These are phyloP conservation scores for Cenchrus purpureus DNA, from an alignment of 176 grass and related monocot species.

Conservation along the genomic window DNA sequence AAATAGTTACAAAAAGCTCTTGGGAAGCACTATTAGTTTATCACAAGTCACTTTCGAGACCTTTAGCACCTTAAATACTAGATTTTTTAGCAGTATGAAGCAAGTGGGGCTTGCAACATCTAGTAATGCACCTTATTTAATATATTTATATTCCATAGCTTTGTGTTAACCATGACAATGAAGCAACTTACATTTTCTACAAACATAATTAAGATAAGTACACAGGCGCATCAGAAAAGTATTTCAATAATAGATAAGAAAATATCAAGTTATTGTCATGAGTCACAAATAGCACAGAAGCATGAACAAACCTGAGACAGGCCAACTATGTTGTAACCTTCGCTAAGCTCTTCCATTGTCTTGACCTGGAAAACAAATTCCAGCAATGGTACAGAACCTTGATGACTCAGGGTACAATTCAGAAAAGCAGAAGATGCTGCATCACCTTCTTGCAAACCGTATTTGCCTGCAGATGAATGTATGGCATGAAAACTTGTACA, in stretches of 20 bases:
- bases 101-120: not conserved
- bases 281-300: slow-evolving; percentile 29
- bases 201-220: slow-evolving; percentile 1
- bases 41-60: not conserved
- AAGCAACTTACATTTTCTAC: not conserved
- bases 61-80: not conserved
- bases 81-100: not conserved
- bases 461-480: slow-evolving; percentile 61
- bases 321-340: slow-evolving; percentile 89
- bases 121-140: slow-evolving; percentile 10
- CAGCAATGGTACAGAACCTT: slow-evolving; percentile 40
- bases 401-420: slow-evolving; percentile 36
- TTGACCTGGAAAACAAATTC: slow-evolving; percentile 79
- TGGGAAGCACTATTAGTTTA: not conserved
- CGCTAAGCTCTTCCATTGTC: slow-evolving; percentile 74
- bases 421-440: slow-evolving; percentile 36
- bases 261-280: not conserved
- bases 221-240: not conserved
- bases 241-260: not conserved
- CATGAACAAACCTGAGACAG: slow-evolving; percentile 80
- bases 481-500: slow-evolving; percentile 24
- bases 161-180: slow-evolving; percentile 4
- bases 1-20: not conserved
- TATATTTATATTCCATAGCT: not conserved
- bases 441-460: slow-evolving; percentile 90